phyloP scores from a whole-genome alignment of 2,329 filamentous ascomycete genomes.

The Calonectria henricotiae region DNA sequence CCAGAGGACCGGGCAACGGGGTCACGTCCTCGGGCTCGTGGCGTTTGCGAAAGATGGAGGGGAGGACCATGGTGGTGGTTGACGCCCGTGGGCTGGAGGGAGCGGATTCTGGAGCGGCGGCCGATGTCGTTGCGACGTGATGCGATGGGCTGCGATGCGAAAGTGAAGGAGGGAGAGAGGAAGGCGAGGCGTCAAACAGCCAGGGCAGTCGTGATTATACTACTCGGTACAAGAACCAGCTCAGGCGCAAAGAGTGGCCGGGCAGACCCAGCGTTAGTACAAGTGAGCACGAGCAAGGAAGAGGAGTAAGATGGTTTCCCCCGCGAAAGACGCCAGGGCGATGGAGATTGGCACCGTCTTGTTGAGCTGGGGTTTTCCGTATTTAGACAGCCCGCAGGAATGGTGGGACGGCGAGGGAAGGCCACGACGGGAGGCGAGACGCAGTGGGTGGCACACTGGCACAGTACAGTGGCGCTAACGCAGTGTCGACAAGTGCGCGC shows the following conservation, averaged over 20 bases:
- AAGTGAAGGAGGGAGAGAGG: slow-evolving; percentile 30
- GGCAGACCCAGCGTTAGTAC: slow-evolving; percentile 31
- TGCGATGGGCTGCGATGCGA: slow-evolving; percentile 33
- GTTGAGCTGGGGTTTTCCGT: slow-evolving; percentile 9
- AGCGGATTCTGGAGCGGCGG: slow-evolving; percentile 17
- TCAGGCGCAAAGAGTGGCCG: slow-evolving; percentile 31
- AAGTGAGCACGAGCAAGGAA: slow-evolving; percentile 31
- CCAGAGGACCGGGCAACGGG: slow-evolving; percentile 60
- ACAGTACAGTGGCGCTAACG: slow-evolving; percentile 10
- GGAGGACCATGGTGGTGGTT: slow-evolving; percentile 53
- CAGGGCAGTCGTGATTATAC: slow-evolving; percentile 35
- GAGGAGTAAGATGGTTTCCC: slow-evolving; percentile 29
- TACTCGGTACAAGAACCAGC: slow-evolving; percentile 32
- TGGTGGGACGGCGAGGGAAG: slow-evolving; percentile 26
- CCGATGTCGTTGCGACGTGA: slow-evolving; percentile 25
- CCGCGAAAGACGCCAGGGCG: slow-evolving; percentile 36
- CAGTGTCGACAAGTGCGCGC: not conserved
- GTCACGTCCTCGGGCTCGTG: slow-evolving; percentile 65
- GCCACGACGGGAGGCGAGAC: not conserved
- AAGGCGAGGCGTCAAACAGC: slow-evolving; percentile 25
- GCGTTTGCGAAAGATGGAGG: slow-evolving; percentile 64
- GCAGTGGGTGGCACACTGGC: slow-evolving; percentile 16
- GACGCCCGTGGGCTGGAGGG: slow-evolving; percentile 33
- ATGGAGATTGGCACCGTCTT: slow-evolving; percentile 37
- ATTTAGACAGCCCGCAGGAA: slow-evolving; percentile 26